These are phyloP conservation scores for Protomyces lactucae-debilis DNA, from an alignment of 1,139 yeast species.

Conservation along the genomic window DNA sequence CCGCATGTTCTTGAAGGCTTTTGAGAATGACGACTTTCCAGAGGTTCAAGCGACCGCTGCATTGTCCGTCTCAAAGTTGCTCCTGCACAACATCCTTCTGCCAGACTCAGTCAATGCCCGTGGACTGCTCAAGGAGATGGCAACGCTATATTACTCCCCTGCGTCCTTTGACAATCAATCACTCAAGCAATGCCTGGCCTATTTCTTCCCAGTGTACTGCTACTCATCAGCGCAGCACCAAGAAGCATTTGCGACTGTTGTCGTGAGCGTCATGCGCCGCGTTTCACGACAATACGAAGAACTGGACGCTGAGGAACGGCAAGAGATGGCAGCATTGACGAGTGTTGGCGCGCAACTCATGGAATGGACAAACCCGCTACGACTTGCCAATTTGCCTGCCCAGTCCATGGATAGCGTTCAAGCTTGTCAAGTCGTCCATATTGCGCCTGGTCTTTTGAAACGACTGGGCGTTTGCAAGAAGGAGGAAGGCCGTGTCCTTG, in stretches of 20 bases:
- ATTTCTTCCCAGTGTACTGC: slow-evolving; percentile 86
- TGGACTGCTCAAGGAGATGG: slow-evolving; percentile 58
- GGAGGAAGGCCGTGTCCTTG: slow-evolving; percentile 52
- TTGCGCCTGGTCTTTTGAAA: slow-evolving; percentile 41
- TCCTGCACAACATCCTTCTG: slow-evolving; percentile 66
- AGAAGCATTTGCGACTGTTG: slow-evolving; percentile 56
- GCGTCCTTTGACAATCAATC: slow-evolving; percentile 58
- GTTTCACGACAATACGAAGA: slow-evolving; percentile 47
- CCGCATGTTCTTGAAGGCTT: slow-evolving; percentile 61
- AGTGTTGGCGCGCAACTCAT: slow-evolving; percentile 69
- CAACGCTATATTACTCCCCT: slow-evolving; percentile 72
- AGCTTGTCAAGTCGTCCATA: slow-evolving; percentile 57
- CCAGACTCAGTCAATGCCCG: slow-evolving; percentile 42
- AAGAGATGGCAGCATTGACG: slow-evolving; percentile 47
- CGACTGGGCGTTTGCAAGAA: slow-evolving; percentile 51
- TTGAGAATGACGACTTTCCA: slow-evolving; percentile 50
- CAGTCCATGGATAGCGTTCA: slow-evolving; percentile 38
- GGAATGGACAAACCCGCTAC: slow-evolving; percentile 80
- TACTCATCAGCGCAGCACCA: slow-evolving; percentile 75
- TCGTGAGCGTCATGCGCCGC: slow-evolving; percentile 63
- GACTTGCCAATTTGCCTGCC: slow-evolving; percentile 47
- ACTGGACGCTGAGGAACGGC: slow-evolving; percentile 41
- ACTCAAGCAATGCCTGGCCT: slow-evolving; percentile 74
- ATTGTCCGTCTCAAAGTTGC: slow-evolving; percentile 78
- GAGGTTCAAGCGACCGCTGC: slow-evolving; percentile 76